Conservation (phyloP, 1,284 basidiomycete genomes). For the Pyrrhoderma noxium region DNA sequence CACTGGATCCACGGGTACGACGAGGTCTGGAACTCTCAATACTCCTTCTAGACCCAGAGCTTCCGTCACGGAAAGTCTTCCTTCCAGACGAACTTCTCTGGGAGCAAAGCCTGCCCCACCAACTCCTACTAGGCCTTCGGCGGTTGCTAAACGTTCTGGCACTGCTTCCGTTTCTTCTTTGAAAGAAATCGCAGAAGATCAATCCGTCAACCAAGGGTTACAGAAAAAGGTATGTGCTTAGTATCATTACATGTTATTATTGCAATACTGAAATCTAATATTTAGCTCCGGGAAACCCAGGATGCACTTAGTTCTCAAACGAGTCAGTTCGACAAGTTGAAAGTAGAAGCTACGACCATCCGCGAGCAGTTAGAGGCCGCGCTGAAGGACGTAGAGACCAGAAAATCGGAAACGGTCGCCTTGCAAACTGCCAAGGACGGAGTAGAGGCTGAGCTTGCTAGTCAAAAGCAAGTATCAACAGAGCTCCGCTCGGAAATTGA, state of each 20-base stretch:
- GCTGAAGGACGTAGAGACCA: constrained; percentile 40
- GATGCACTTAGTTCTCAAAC: constrained; percentile 47
- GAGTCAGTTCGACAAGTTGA: constrained; percentile 40
- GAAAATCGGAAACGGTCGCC: constrained; percentile 36
- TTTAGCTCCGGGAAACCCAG: constrained; percentile 51
- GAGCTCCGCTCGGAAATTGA: constrained; percentile 35
- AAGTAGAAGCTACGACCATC: constrained; percentile 42
- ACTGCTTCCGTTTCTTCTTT: constrained; percentile 62
- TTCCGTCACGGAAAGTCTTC: constrained; percentile 43
- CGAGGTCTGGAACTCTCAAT: constrained; percentile 25
- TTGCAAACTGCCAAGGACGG: constrained; percentile 42
- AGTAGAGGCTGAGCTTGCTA: constrained; percentile 42
- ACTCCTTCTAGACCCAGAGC: constrained; percentile 42
- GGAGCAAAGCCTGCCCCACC: constrained; percentile 27
- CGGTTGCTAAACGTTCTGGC: constrained; percentile 29
- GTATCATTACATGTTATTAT: constrained; percentile 1
- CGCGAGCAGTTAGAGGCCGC: constrained; percentile 45
- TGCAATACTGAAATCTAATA: not conserved
- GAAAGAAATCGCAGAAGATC: constrained; percentile 56
- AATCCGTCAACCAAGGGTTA: constrained; percentile 46
- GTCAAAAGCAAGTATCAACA: constrained; percentile 36
- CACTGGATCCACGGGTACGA: constrained; percentile 30
- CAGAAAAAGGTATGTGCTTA: constrained; percentile 48
- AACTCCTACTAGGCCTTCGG: constrained; percentile 24
- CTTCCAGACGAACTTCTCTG: constrained; percentile 24